phyloP scores from a whole-genome alignment of 2,329 filamentous ascomycete species.

The Coniochaeta sp. region DNA sequence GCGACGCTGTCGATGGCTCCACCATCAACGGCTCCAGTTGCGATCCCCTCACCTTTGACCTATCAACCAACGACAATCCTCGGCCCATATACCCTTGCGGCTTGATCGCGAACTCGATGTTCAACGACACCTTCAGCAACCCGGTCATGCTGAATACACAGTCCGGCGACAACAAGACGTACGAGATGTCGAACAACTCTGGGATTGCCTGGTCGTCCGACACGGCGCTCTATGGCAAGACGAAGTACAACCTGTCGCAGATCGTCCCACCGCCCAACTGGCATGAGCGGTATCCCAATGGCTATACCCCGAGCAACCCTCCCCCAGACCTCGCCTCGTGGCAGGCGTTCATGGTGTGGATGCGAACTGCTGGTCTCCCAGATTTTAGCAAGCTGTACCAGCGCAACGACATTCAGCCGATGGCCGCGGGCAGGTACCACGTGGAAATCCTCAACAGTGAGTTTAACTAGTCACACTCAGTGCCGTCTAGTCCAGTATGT shows the following conservation, averaged over 20 bases:
- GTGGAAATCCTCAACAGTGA: slow-evolving; percentile 72
- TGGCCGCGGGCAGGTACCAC: slow-evolving; percentile 67
- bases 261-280: slow-evolving; percentile 86
- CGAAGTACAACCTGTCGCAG: slow-evolving; percentile 55
- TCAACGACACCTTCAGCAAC: slow-evolving; percentile 81
- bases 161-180: slow-evolving; percentile 38
- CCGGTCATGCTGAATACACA: slow-evolving; percentile 51
- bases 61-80: slow-evolving; percentile 45
- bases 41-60: slow-evolving; percentile 58
- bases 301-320: slow-evolving; percentile 57
- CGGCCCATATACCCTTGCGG: slow-evolving; percentile 91
- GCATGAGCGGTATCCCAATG: slow-evolving; percentile 59
- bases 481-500: slow-evolving; percentile 10
- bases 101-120: slow-evolving; percentile 90
- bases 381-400: slow-evolving; percentile 90
- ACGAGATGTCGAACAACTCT: slow-evolving; percentile 65
- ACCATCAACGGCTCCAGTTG: slow-evolving; percentile 66
- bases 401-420: slow-evolving; percentile 64
- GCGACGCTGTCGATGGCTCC: slow-evolving; percentile 50
- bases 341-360: slow-evolving; percentile 95
- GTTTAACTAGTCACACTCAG: slow-evolving; percentile 24
- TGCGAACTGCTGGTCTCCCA: slow-evolving; percentile 91
- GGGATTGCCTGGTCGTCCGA: slow-evolving; percentile 87
- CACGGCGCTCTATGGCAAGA: slow-evolving; percentile 66
- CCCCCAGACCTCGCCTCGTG: slow-evolving; percentile 68